phyloP scores from a whole-genome alignment of 495 filamentous ascomycete genomes.

The Glarea lozoyensis region DNA sequence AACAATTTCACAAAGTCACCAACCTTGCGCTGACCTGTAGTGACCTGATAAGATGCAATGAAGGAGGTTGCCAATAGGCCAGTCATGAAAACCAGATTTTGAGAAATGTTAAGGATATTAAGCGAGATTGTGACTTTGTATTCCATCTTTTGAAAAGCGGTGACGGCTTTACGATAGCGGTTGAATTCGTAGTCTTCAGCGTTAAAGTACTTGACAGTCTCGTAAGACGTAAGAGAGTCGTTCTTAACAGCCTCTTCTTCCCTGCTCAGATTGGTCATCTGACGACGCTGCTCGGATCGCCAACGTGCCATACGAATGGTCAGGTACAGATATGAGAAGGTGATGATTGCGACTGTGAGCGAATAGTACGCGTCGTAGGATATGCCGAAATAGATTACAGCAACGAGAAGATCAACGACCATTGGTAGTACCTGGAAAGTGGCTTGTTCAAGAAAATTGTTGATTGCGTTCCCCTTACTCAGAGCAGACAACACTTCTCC shows the following conservation, averaged over 20 bases:
- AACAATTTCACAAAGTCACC: slow-evolving; percentile 75
- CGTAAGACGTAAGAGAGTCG: slow-evolving; percentile 94
- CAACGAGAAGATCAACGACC: slow-evolving; percentile 81
- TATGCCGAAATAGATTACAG: slow-evolving; percentile 77
- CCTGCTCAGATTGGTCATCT: slow-evolving; percentile 89
- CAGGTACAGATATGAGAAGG: slow-evolving; percentile 93
- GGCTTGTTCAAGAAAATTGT: slow-evolving; percentile 90
- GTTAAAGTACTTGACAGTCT: slow-evolving; percentile 99
- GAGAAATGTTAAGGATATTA: slow-evolving; percentile 87
- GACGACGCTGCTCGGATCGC: slow-evolving; percentile 77
- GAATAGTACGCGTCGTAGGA: slow-evolving; percentile 83
- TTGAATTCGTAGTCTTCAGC: slow-evolving; percentile 89
- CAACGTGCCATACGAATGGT: slow-evolving; percentile 94
- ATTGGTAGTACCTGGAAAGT: slow-evolving; percentile 94
- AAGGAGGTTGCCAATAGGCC: slow-evolving; percentile 79
- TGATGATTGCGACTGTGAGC: slow-evolving; percentile 81
- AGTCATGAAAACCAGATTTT: slow-evolving; percentile 88
- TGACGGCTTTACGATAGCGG: slow-evolving; percentile 71
- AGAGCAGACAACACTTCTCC: slow-evolving; percentile 91
- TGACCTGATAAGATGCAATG: slow-evolving; percentile 82
- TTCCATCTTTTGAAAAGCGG: slow-evolving; percentile 76
- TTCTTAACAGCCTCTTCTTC: slow-evolving; percentile 98
- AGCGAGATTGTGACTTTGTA: slow-evolving; percentile 82
- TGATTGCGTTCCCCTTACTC: slow-evolving; percentile 93
- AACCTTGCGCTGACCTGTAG: slow-evolving; percentile 57